Evolutionary conservation across 208 protist genomes (phyloP).

Genomic region (Borovskyia barvae): DNA sequence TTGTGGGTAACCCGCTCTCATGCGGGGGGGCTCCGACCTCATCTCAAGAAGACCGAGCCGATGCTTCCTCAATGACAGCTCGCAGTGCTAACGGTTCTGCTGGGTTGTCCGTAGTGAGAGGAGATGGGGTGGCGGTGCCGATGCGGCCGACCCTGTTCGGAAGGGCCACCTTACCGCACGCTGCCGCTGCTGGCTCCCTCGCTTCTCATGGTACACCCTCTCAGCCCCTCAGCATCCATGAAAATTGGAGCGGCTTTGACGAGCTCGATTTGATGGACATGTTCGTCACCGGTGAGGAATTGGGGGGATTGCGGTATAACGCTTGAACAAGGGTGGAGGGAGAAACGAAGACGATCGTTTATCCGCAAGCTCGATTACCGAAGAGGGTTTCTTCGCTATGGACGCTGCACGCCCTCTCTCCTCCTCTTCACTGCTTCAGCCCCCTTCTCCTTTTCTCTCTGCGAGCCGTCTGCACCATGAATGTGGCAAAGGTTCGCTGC

Average conservation of each 20-base stretch:
- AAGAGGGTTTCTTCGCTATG: too few species aligned
- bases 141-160: not conserved
- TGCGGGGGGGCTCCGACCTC: too few species aligned
- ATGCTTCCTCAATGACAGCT: too few species aligned
- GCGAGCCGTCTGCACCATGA: not conserved
- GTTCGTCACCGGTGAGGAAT: constrained; percentile 59
- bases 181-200: not conserved
- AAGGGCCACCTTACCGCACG: not conserved
- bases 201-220: not conserved
- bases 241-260: constrained; percentile 25
- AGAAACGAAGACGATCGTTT: too few species aligned
- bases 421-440: not conserved
- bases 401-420: too few species aligned
- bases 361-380: too few species aligned
- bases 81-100: not conserved
- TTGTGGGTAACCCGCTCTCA: too few species aligned
- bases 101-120: constrained; percentile 4
- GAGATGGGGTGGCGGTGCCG: not conserved
- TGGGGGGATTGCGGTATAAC: constrained; percentile 54
- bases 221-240: too few species aligned
- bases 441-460: constrained; percentile 16
- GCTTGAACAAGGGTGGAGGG: not conserved
- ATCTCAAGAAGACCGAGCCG: too few species aligned
- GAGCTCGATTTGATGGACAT: constrained; percentile 37
- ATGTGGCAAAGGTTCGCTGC: not conserved